A percentile compares a stretch with the other conserved stretches of the same genome.
phyloP scores from a whole-genome alignment of 768 basidiomycete genomes.

The Trametes maxima region DNA sequence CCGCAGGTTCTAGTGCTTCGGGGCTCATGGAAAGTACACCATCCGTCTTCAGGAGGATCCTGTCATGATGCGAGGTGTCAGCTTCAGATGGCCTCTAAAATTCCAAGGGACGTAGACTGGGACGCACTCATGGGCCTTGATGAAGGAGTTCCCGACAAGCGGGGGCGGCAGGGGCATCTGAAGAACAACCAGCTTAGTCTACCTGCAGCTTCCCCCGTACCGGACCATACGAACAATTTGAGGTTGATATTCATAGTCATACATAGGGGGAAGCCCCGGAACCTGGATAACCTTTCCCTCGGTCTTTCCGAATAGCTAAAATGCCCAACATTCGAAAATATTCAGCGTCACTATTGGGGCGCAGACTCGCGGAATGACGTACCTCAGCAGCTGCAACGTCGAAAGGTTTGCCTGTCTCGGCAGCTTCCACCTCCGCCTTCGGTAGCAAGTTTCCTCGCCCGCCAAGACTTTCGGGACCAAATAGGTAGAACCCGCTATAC shows the following conservation, averaged over 20 bases:
- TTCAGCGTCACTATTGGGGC: background rate
- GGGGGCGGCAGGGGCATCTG: background rate
- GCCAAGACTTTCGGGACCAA: conserved; percentile 10
- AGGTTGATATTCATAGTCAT: conserved; percentile 11
- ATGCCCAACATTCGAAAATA: background rate
- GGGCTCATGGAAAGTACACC: conserved; percentile 21
- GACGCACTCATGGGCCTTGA: background rate
- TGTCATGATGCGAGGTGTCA: background rate
- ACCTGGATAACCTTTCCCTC: conserved; percentile 2
- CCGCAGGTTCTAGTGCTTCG: conserved; percentile 19
- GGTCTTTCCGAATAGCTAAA: background rate
- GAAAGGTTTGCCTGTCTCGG: background rate
- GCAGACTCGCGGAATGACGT: background rate
- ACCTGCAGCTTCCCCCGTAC: background rate
- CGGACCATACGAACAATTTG: conserved; percentile 3
- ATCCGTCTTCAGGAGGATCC: conserved; percentile 13
- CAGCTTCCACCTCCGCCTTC: background rate
- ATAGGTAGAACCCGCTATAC: conserved; percentile 2
- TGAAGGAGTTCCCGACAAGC: conserved; percentile 2
- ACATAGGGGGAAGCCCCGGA: conserved; percentile 13
- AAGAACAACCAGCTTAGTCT: background rate
- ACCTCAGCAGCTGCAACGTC: conserved; percentile 3
- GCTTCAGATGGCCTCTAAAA: background rate
- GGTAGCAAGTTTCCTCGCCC: conserved; percentile 9
- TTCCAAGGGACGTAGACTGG: background rate